Base-by-base conservation (phyloP, 108 stramenopile genomes). In the Conticribra weissflogii region DNA sequence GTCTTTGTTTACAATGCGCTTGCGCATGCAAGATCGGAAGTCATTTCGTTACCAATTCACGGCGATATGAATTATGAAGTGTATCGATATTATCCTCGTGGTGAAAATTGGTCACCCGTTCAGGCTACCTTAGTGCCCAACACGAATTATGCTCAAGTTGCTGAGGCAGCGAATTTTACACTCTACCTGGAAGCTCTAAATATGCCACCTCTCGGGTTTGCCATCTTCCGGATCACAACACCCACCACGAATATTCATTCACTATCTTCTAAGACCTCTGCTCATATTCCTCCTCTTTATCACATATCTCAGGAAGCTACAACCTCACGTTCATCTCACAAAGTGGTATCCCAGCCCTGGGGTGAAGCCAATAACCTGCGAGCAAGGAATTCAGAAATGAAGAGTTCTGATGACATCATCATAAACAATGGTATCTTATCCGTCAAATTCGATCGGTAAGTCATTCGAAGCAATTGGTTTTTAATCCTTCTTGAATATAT, bases 1-100 rank as follows among this genome's bases (percentile, higher is more conserved):
- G 80, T 95, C 15, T 80, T 92, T 24, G 86, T 92, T 3, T 96
- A 95, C 84, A 98, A 96, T 72, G 83, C 88, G 41, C 74, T 97
- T 17, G 89, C 85, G 31, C 71, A 75, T 24, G 9, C 52, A 23
- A 66, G 78, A 19, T 60, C 75, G 3, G 82, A 78, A 41, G 49
- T 83, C 9, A 63, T 97, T 22, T 69, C 83, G 1, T 56, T 98
- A 1, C 97, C 97, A 3, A 82, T 98, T 41, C 67, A 79, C 33
- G 29, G 52, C 12, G 25, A 25, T 55, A 53, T 41, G 32, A 14
- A 31, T 23, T 86, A 79, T 62, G 0, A 2, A 22, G 85, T 89
- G 2, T 55, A 81, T 33, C 53, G 76, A 15, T 45, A 77, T 28
- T 50, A 34, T 28, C 53, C 18, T 12, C 33, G 32, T 25, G 31